Conservation (phyloP, 768 basidiomycete species). For the Boletales sp. region DNA sequence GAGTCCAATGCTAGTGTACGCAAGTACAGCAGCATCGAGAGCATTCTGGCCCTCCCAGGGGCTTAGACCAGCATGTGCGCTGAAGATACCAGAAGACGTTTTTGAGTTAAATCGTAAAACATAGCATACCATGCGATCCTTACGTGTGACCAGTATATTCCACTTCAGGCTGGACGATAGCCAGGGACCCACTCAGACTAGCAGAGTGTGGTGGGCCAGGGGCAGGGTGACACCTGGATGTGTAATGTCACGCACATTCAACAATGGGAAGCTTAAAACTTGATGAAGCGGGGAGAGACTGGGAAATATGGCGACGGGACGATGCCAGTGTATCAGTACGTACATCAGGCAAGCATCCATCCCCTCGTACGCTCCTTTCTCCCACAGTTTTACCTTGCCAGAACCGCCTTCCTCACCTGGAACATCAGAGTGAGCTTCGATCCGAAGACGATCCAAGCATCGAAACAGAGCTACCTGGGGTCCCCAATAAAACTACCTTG, state of each 20-base stretch:
- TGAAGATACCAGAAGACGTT: slow-evolving; percentile 20
- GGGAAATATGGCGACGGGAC: too few relatives aligned
- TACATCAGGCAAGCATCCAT: slow-evolving; percentile 78
- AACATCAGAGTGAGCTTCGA: neutral
- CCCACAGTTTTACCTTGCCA: slow-evolving; percentile 66
- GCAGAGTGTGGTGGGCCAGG: slow-evolving; percentile 67
- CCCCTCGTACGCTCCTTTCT: slow-evolving; percentile 67
- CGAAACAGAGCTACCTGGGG: slow-evolving; percentile 51
- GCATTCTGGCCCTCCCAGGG: slow-evolving; percentile 90
- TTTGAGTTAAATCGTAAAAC: neutral
- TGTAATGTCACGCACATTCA: neutral
- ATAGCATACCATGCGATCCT: slow-evolving; percentile 8
- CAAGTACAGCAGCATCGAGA: slow-evolving; percentile 79
- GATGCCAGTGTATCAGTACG: slow-evolving; percentile 9
- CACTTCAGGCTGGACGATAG: slow-evolving; percentile 52
- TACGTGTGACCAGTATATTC: slow-evolving; percentile 77
- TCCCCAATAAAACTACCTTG: slow-evolving; percentile 68
- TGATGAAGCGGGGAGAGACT: too few relatives aligned
- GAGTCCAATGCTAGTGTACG: slow-evolving; percentile 74
- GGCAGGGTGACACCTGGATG: slow-evolving; percentile 71
- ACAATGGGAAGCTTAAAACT: too few relatives aligned
- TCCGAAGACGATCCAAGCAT: neutral
- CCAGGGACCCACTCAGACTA: slow-evolving; percentile 61
- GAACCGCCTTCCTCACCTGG: slow-evolving; percentile 75
- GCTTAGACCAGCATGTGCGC: slow-evolving; percentile 73